Percentiles rank a stretch among this genome's conserved stretches.
Conservation (phyloP, 2,329 filamentous ascomycete species). For the Tolypocladium pustulatum region DNA sequence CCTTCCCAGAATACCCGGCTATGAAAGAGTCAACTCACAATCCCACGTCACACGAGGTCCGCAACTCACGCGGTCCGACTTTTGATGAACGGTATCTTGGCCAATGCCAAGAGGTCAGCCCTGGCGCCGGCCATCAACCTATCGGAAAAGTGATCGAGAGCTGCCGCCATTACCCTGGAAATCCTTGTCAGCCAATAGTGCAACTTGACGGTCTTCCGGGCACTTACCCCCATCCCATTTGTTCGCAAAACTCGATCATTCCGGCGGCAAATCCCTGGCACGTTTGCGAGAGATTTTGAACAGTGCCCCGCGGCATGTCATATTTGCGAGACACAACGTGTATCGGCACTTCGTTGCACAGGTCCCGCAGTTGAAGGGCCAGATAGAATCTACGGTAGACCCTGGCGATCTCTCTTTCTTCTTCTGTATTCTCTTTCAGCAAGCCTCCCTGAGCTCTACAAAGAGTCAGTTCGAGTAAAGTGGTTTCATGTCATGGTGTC, state of each 20-base stretch:
- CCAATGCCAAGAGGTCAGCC: constrained; percentile 58
- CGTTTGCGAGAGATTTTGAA: constrained; percentile 63
- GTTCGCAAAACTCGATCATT: constrained; percentile 69
- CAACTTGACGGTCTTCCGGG: not conserved
- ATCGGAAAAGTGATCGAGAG: constrained; percentile 67
- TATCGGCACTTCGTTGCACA: constrained; percentile 67
- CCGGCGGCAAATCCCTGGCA: constrained; percentile 71
- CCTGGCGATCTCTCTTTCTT: constrained; percentile 49
- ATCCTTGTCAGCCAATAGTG: constrained; percentile 4
- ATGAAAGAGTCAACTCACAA: constrained; percentile 1
- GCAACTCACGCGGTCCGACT: constrained; percentile 55
- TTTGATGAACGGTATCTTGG: constrained; percentile 66
- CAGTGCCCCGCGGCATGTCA: constrained; percentile 55
- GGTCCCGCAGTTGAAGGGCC: constrained; percentile 65
- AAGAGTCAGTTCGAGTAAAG: constrained; percentile 7
- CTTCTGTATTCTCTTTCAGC: constrained; percentile 50
- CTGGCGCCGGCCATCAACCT: constrained; percentile 62
- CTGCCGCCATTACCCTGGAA: constrained; percentile 53
- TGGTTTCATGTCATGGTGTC: no score
- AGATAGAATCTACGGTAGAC: constrained; percentile 66
- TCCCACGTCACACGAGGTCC: not conserved
- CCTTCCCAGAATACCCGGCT: constrained; percentile 62
- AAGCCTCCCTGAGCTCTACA: constrained; percentile 54
- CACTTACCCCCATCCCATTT: constrained; percentile 60
- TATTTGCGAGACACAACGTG: constrained; percentile 62